Conservation (phyloP, 2,329 filamentous ascomycete species). For the Xylaria sp. region DNA sequence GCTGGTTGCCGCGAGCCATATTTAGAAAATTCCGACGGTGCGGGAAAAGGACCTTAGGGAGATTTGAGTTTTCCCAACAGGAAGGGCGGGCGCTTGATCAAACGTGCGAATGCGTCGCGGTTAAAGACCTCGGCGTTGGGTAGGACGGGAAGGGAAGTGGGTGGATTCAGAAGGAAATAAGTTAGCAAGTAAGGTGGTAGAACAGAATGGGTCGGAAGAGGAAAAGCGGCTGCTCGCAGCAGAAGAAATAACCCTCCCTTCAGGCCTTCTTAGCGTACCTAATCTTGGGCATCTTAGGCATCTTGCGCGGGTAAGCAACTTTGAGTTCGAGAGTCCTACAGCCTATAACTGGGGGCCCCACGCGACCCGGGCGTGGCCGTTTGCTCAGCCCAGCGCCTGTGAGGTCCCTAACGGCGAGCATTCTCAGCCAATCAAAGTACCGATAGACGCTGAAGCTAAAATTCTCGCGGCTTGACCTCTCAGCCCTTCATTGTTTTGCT, state of each 20-base stretch:
- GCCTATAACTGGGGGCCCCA: conserved; percentile 22
- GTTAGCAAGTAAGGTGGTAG: conserved; percentile 14
- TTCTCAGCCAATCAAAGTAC: conserved; percentile 36
- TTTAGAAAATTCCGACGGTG: conserved; percentile 29
- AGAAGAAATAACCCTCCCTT: conserved; percentile 29
- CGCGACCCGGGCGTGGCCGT: conserved; percentile 20
- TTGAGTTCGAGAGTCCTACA: not conserved
- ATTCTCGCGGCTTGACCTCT: conserved; percentile 6
- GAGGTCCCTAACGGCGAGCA: not conserved
- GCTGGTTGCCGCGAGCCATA: conserved; percentile 97
- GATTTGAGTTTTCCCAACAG: conserved; percentile 17
- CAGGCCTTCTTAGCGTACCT: not conserved
- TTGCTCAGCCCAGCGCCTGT: conserved; percentile 33
- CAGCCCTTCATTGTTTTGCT: not conserved
- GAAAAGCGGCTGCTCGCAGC: conserved; percentile 30
- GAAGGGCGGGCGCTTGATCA: conserved; percentile 45
- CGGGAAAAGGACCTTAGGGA: conserved; percentile 7
- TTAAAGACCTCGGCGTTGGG: conserved; percentile 26
- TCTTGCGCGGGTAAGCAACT: not conserved
- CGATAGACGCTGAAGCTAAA: conserved; percentile 26
- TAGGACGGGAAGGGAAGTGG: conserved; percentile 16
- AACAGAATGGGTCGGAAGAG: conserved; percentile 30
- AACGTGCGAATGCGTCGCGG: conserved; percentile 42
- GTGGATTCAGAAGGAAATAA: conserved; percentile 22
- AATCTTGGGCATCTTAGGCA: too few species aligned